Evolutionary conservation across 2,329 filamentous ascomycete species (phyloP), one percentile per base, ranked within the genome.

Genomic region (Pyrenophora graminea): DNA sequence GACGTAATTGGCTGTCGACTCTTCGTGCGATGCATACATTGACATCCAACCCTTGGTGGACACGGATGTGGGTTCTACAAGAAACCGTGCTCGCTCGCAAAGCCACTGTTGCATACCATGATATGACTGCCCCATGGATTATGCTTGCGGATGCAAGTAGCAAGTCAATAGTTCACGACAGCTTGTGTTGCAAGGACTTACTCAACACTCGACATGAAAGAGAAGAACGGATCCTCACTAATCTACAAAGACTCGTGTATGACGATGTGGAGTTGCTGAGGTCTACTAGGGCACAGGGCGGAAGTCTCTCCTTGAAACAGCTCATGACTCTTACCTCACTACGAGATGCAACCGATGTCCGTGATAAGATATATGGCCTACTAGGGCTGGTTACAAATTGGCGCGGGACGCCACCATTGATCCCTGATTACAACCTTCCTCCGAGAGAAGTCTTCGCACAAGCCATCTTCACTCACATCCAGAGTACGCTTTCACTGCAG

Each of bases 21-120:
- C 13, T 45, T 13, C 30, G 42, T 15, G 48, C 41, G 23, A 33
- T 44, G 30, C 13, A 40, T 10, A 45, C 48, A 1, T 15, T 39
- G 21, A 25, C 19, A 6, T 34, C 19, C 5, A 32, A 39, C 13
- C 30, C 36, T 30, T 50, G 36, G 53, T 56, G 53, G 56, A 49
- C 42, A 19, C 46, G 56, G 2, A 56, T 57, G n/a, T 59, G 53
- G 56, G 56, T 59, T 12, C 37, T 59, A 18, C 56, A 59, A 38
- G 56, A 59, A 31, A 51, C 53, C 4, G 51, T 59, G 18, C 50
- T 59, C 15, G 45, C 55, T 32, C 45, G 30, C 7, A 55, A 56
- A 17, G 55, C 45, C 5, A 58, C 45, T 0, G 45, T 58, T 31
- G 34, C 48, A 12, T 56, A 45, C 21, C 37, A 45, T 13, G 48